A percentile compares a stretch with the other conserved stretches of the same genome.
These are phyloP conservation scores for Russula virescens DNA, from an alignment of 768 basidiomycete genomes.

Conservation along the genomic window DNA sequence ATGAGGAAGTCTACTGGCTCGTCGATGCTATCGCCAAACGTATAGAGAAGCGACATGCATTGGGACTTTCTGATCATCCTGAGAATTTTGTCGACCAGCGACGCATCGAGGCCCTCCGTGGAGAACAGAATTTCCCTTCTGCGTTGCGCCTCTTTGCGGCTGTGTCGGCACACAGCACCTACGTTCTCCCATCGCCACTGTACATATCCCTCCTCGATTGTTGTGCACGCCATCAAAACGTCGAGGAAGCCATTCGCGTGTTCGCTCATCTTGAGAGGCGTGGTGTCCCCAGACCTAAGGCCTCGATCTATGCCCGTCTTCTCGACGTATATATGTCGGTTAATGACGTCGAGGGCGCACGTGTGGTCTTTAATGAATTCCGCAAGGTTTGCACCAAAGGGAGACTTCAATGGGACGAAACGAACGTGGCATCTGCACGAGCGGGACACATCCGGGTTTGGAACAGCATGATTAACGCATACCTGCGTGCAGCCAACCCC, in stretches of 20 bases:
- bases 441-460: constrained; percentile 47
- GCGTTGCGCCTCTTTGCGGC: constrained; percentile 72
- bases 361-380: constrained; percentile 62
- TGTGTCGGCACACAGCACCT: constrained; percentile 37
- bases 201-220: constrained; percentile 57
- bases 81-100: constrained; percentile 32
- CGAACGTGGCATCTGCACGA: constrained; percentile 23
- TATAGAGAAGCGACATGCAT: constrained; percentile 40
- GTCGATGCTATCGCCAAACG: constrained; percentile 29
- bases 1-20: constrained; percentile 51
- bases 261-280: constrained; percentile 56
- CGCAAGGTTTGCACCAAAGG: constrained; percentile 37
- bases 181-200: constrained; percentile 33
- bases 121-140: constrained; percentile 64
- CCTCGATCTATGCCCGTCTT: constrained; percentile 46
- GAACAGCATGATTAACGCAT: constrained; percentile 72
- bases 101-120: constrained; percentile 40
- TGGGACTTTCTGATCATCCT: constrained; percentile 31
- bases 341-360: constrained; percentile 43
- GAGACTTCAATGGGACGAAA: constrained; percentile 32
- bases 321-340: constrained; percentile 52
- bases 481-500: constrained; percentile 58
- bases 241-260: constrained; percentile 57
- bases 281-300: constrained; percentile 31
- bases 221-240: constrained; percentile 50